Base-by-base conservation (phyloP, 164 flowering plant species). In the Chimonanthus praecox region DNA sequence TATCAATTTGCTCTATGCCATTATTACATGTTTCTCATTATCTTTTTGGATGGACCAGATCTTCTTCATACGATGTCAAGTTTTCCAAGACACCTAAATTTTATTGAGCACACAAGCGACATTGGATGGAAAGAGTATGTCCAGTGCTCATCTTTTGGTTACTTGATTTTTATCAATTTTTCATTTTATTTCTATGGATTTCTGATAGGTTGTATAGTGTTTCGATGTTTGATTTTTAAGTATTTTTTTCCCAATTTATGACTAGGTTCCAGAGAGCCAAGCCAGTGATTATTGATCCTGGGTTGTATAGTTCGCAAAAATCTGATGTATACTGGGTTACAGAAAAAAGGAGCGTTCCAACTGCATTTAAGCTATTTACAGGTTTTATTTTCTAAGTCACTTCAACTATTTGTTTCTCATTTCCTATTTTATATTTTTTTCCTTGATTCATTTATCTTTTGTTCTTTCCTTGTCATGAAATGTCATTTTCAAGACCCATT, bases 91-190 rank as follows among this genome's bases (percentile, higher is more conserved):
- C 68, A 89, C 49, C 86, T 90, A 11, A 92, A 92, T 73, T 92
- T 92, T 73, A 81, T 92, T 18, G 97, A 92, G 84, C 97, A 92
- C 74, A 92, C 97, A 6, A 92, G 97, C 72, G 90, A 92, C 79
- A 89, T 92, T 73, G 94, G 97, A 20, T 92, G 97, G 96, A 91
- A 91, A 78, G 94, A 91, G 96, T 91, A 85, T 44, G 92, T 71
- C 5, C 5, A 48, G 71, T 60, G 44, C 61, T 70, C 72, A 65
- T 48, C 54, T 20, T 67, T 43, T 4, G 2, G 33, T 6, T 72
- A 49, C n/a, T 64, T 6, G 45, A 21, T 3, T 54, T 13, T 54
- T 54, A 10, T 54, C 11, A 13, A 10, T 4, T 54, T 49, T 47
- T 49, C 9, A 3, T 43, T 58, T 20, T 5, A 46, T 3, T 47